Base-by-base conservation (phyloP, 768 basidiomycete species). In the Tylopilus cervinicoccineus region DNA sequence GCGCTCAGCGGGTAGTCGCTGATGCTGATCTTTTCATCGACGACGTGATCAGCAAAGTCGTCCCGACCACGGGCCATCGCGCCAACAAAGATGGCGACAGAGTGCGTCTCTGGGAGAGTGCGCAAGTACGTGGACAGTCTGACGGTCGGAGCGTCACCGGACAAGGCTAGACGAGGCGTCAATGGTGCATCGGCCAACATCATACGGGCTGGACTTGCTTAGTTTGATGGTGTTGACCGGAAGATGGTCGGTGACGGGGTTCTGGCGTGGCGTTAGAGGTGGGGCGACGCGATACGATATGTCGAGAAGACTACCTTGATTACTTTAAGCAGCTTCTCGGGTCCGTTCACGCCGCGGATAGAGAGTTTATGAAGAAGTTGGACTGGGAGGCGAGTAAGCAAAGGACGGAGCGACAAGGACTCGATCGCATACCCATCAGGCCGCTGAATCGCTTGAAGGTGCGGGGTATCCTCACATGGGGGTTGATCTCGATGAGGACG, bases 381-480 rank as follows among this genome's bases (percentile, higher is more conserved):
- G 12, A 98, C 95, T 96, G 60, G 16, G 9, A 32, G 48, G 27
- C 7, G 23, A 37, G 44, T 57, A 22, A 53, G 56, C 34, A 14
- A 31, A n/a, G 39, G 11, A 7, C 8, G 27, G 19, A 7, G 3
- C 16, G 9, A 7, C n/a, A n/a, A n/a, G n/a, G n/a, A n/a, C 0
- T 36, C 19, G 29, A 13, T 9, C 62, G 53, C 76, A 53, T 62
- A 95, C 93, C 94, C 96, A 99, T 99, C 55, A 99, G 75, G 19
- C 96, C 96, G 49, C 91, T 93, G 71, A 99, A 99, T 10, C 96
- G 83, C 71, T 99, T 99, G 71, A 99, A 98, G 12, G 96, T 99
- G 54, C 96, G 79, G 11, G 96, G 96, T 60, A 99, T 99, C 47
- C 96, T 81, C 11, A 98, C 93, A 70, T 91, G 88, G 3, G 96